Evolutionary conservation across 371 early-diverging fungal genomes (phyloP), one percentile per base, ranked within the genome.

Genomic region (Mucor velutinosus): DNA sequence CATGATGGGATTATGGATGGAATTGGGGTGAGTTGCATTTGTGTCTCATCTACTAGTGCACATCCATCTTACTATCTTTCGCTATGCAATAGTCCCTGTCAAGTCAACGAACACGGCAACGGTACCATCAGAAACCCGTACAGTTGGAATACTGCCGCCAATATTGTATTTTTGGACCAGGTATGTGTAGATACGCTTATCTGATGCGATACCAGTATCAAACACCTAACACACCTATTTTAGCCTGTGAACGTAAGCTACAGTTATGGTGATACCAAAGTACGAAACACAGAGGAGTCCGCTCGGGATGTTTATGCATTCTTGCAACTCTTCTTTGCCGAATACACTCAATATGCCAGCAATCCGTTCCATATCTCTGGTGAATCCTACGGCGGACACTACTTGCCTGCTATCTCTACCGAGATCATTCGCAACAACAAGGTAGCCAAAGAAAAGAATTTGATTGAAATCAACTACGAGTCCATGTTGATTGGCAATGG

Each of bases 401-500:
- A 91, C 64, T 74, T 91, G n/a, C 94, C 94, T 17, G 92, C 91
- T n/a, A 81, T 91, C 1, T 92, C 88, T 8, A 75, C 84, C 39
- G 79, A 84, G 45, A 93, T 94, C 62, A 73, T 87, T 62, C 47
- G 73, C 15, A 51, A 75, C 71, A 76, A 76, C 30, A 45, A 32
- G 14, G 51, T 43, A n/a, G 65, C 60, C 25, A 45, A 27, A 1
- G 62, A 53, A 1, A 61, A 69, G 21, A 60, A 53, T 4, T 33
- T 62, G 12, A 19, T 67, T 14, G 23, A 43, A n/a, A 55, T 77
- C 70, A 87, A 90, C 66, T 79, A 93, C 47, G 79, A 82, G 12
- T 89, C 91, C 19, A 75, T 96, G 65, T 76, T 91, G 62, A 92
- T 96, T 62, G 97, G 97, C 23, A 97, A 97, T 74, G 97, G 97